Conservation (phyloP, 2,329 filamentous ascomycete species). For the Botrytis deweyae region DNA sequence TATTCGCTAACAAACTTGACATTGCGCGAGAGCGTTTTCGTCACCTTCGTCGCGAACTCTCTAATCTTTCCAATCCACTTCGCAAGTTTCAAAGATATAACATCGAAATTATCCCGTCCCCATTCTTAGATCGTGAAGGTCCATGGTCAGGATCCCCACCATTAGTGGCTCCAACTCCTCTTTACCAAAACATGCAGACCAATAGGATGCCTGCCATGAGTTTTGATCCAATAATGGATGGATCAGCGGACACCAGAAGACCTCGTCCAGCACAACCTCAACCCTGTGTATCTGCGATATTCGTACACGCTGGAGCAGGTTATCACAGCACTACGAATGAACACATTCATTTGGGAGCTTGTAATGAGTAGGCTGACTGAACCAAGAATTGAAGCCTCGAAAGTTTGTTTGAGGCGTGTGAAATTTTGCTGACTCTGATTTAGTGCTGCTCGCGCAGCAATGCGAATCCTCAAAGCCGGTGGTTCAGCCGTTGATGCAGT, state of each 20-base stretch:
- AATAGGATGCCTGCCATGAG: not conserved
- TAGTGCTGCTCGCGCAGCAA: constrained; percentile 80
- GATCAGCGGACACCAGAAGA: constrained; percentile 32
- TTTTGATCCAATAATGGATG: constrained; percentile 33
- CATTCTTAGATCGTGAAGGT: constrained; percentile 22
- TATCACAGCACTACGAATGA: constrained; percentile 91
- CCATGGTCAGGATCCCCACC: constrained; percentile 20
- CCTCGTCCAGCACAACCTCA: constrained; percentile 18
- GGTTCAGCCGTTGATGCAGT: constrained; percentile 83
- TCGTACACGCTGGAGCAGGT: constrained; percentile 92
- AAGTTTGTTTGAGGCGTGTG: constrained; percentile 25
- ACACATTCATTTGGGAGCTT: constrained; percentile 77
- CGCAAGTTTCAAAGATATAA: constrained; percentile 23
- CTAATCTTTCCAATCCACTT: constrained; percentile 25
- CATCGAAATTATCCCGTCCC: constrained; percentile 24
- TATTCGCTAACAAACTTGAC: constrained; percentile 23
- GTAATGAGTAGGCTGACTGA: constrained; percentile 69
- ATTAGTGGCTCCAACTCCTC: not conserved
- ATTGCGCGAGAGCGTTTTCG: constrained; percentile 28
- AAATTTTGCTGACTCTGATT: constrained; percentile 21
- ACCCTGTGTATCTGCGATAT: constrained; percentile 67
- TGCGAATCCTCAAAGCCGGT: constrained; percentile 76
- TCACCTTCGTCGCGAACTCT: constrained; percentile 27
- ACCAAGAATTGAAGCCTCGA: not conserved
- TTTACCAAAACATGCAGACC: constrained; percentile 5